phyloP scores from a whole-genome alignment of 1,284 basidiomycete species.

The Calocybe gambosa region DNA sequence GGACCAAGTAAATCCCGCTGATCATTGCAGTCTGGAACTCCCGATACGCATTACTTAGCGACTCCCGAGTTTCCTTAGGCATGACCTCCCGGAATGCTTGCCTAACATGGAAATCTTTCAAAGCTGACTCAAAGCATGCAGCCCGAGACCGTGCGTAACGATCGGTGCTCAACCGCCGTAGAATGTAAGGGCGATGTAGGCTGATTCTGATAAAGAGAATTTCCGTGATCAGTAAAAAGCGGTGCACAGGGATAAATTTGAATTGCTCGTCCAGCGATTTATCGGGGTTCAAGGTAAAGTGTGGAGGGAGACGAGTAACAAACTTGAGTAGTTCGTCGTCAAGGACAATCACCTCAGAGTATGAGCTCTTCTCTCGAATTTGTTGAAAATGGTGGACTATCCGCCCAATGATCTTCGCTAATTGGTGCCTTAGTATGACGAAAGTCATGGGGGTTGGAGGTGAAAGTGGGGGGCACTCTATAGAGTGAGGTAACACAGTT shows the following conservation, averaged over 20 bases:
- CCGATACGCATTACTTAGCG: conserved; percentile 72
- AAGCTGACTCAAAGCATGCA: conserved; percentile 76
- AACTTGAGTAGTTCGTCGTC: conserved; percentile 86
- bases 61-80: conserved; percentile 56
- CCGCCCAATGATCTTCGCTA: conserved; percentile 82
- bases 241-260: conserved; percentile 65
- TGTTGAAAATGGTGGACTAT: conserved; percentile 96
- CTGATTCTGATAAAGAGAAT: conserved; percentile 76
- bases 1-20: conserved; percentile 74
- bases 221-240: conserved; percentile 76
- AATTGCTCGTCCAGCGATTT: conserved; percentile 66
- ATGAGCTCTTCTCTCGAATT: conserved; percentile 75
- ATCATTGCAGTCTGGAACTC: conserved; percentile 86
- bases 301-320: conserved; percentile 69
- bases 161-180: conserved; percentile 66
- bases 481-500: conserved; percentile 32
- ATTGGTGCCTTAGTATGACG: conserved; percentile 79
- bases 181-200: conserved; percentile 72
- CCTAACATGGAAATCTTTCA: conserved; percentile 70
- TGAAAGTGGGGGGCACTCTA: conserved; percentile 50
- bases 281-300: conserved; percentile 74
- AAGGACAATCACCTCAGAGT: conserved; percentile 77
- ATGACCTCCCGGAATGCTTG: conserved; percentile 56
- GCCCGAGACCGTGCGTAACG: conserved; percentile 69
- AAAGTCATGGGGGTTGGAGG: conserved; percentile 83